These are phyloP conservation scores for Candida boidinii DNA, from an alignment of 805 yeast genomes.

Conservation along the genomic window DNA sequence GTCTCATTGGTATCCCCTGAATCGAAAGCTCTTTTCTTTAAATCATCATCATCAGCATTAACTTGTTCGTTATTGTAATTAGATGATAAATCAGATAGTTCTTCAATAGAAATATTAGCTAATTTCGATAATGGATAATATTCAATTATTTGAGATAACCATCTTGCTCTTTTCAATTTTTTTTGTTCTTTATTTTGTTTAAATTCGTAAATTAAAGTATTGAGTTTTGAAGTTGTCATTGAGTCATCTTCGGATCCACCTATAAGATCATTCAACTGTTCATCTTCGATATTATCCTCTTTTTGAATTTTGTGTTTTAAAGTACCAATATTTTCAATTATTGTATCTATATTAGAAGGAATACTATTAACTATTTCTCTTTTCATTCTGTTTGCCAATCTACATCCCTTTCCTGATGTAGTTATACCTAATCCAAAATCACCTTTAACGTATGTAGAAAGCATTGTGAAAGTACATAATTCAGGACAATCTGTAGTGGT, in stretches of 20 bases:
- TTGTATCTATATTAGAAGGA: conserved; percentile 62
- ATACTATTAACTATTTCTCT: conserved; percentile 59
- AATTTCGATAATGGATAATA: conserved; percentile 72
- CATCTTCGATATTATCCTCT: conserved; percentile 34
- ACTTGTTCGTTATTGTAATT: conserved; percentile 25
- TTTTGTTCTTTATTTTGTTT: conserved; percentile 42
- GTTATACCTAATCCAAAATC: conserved; percentile 75
- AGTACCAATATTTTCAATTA: conserved; percentile 62
- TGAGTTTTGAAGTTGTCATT: conserved; percentile 49
- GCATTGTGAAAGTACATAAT: conserved; percentile 63
- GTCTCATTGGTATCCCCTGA: neutral
- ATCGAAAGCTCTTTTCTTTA: too few relatives aligned
- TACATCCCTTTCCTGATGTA: conserved; percentile 86
- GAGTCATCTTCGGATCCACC: conserved; percentile 59
- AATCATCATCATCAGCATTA: neutral
- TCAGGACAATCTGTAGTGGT: conserved; percentile 71
- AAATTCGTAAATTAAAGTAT: conserved; percentile 54
- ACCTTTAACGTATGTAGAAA: conserved; percentile 66
- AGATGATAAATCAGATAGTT: conserved; percentile 40
- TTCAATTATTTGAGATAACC: conserved; percentile 86
- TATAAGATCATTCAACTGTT: conserved; percentile 27
- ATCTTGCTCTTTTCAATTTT: conserved; percentile 58
- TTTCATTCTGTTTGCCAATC: conserved; percentile 70
- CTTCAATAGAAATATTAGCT: conserved; percentile 50
- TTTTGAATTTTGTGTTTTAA: conserved; percentile 48